Evolutionary conservation across 176 grass and related monocot genomes (phyloP), one percentile per base, ranked within the genome.

Genomic region (Dendrocalamus sinicus): DNA sequence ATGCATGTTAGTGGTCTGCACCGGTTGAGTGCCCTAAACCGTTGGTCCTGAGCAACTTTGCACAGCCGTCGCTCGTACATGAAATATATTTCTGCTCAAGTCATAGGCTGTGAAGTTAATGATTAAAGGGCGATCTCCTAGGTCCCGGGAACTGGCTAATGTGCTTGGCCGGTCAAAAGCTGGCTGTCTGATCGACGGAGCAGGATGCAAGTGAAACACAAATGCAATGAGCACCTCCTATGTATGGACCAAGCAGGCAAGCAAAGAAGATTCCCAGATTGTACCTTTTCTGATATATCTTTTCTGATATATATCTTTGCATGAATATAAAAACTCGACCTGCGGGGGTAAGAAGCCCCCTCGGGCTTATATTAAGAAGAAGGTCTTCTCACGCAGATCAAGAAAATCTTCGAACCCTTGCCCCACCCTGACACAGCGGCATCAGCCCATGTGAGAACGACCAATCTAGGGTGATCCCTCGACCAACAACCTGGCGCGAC

Each of bases 91-190:
- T 86, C 72, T 22, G 15, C 30, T 70, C 45, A 47, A 22, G 71
- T 52, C 84, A 48, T 79, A 74, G 50, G 67, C 80, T 83, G 63
- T 19, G 71, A 17, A 67, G 40, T 74, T 17, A 54, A 81, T 84
- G 81, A 91, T 88, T 48, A 57, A 85, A 88, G 54, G 30, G 70
- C 15, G 35, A 66, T 60, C 76, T 41, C 40, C 40, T 88, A 10
- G 43, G 54, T 72, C 76, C 24, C 26, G 77, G 89, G 85, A 87
- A 62, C 81, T 16, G 54, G 32, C 75, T 20, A 88, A 54, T 62
- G 76, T 87, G 81, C 32, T 79, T 81, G 62, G 76, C 52, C 22
- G 85, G 85, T 81, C 85, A 85, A 91, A 91, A 88, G 81, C 51
- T 54, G 43, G 32, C 30, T 20, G 46, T 17, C 17, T 13, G 60